Percentiles rank a stretch among this genome's conserved stretches.
Evolutionary conservation across 2,329 filamentous ascomycete genomes (phyloP).

Genomic region (Botrytis porri): DNA sequence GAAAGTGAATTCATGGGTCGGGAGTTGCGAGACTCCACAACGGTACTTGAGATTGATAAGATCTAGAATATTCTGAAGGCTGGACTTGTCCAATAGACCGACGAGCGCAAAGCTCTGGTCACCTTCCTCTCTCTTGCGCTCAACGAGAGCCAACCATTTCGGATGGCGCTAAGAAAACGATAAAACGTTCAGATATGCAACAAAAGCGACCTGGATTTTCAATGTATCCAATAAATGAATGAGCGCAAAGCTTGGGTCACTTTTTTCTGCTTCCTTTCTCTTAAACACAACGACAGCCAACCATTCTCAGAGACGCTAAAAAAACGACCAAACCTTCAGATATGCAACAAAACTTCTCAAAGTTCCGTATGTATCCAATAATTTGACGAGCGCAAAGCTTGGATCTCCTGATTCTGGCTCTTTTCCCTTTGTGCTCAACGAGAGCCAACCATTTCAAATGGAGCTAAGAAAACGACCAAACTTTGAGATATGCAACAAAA

Average conservation of each 20-base stretch:
- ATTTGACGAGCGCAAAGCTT: background rate
- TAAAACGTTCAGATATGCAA: background rate
- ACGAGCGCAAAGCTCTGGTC: background rate
- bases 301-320: background rate
- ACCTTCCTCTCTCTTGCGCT: background rate
- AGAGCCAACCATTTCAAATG: background rate
- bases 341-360: background rate
- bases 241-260: background rate
- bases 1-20: background rate
- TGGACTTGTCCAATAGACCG: background rate
- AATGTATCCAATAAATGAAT: background rate
- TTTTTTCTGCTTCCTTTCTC: background rate
- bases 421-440: background rate
- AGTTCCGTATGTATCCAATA: too few relatives aligned
- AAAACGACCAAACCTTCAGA: background rate
- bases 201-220: background rate
- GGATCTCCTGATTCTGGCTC: background rate
- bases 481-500: conserved; percentile 1
- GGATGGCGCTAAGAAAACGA: background rate
- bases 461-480: background rate
- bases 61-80: background rate
- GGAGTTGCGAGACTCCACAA: background rate
- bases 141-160: background rate
- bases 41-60: background rate
- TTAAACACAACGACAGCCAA: background rate